phyloP scores from a whole-genome alignment of 1,284 basidiomycete genomes.

The Malassezia yamatoensis region DNA sequence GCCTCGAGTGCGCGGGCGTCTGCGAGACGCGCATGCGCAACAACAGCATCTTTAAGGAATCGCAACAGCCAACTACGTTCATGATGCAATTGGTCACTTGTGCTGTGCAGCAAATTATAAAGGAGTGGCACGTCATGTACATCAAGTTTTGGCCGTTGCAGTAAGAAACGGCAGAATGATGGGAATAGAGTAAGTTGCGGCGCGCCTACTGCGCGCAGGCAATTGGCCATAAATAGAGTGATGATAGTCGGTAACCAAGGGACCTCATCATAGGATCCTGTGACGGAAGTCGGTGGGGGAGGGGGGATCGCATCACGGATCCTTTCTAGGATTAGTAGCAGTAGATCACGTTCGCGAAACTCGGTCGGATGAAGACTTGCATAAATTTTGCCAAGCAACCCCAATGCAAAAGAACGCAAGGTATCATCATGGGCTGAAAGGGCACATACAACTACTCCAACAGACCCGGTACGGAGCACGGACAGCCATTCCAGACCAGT shows the following conservation, averaged over 20 bases:
- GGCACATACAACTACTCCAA: constrained; percentile 63
- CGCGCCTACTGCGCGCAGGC: constrained; percentile 65
- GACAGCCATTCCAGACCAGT: constrained; percentile 70
- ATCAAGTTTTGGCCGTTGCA: constrained; percentile 70
- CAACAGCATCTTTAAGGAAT: constrained; percentile 64
- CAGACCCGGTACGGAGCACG: constrained; percentile 68
- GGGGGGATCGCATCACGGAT: constrained; percentile 48
- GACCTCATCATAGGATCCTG: constrained; percentile 34
- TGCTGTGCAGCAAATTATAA: constrained; percentile 67
- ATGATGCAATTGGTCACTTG: constrained; percentile 62
- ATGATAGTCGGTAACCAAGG: constrained; percentile 60
- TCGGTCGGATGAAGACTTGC: constrained; percentile 53
- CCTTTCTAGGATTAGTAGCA: constrained; percentile 64
- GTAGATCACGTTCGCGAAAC: constrained; percentile 70
- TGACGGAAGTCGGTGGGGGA: constrained; percentile 23
- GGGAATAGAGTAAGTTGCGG: constrained; percentile 73
- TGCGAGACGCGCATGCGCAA: constrained; percentile 22
- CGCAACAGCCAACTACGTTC: constrained; percentile 79
- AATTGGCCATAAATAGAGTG: constrained; percentile 68
- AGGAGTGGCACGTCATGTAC: constrained; percentile 69
- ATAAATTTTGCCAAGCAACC: constrained; percentile 50
- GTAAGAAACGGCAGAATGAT: constrained; percentile 64
- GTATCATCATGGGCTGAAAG: constrained; percentile 61
- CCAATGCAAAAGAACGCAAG: constrained; percentile 54
- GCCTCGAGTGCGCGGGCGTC: background rate